Percentiles rank a stretch among this genome's conserved stretches.
phyloP scores from a whole-genome alignment of 768 basidiomycete genomes.

The Agaricus blazei region DNA sequence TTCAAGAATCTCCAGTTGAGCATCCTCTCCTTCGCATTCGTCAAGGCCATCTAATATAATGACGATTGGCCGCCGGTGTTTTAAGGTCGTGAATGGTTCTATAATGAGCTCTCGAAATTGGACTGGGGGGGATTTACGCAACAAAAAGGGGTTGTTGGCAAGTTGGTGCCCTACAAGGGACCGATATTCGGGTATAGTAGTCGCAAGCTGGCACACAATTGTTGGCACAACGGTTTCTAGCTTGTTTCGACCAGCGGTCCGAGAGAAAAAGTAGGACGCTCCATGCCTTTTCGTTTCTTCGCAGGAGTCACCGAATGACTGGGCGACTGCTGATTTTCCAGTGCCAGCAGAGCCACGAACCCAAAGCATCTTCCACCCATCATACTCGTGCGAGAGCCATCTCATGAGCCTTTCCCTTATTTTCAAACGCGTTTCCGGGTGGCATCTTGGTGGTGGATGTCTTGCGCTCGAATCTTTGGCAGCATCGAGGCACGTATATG shows the following conservation, averaged over 20 bases:
- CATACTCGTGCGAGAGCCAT: neutral
- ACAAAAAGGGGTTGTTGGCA: neutral
- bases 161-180: neutral
- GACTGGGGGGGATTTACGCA: neutral
- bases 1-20: neutral
- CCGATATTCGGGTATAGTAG: neutral
- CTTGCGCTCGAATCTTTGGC: neutral
- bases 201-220: too few species aligned
- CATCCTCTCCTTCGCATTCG: neutral
- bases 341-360: conserved; percentile 5
- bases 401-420: neutral
- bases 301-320: too few species aligned
- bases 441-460: neutral
- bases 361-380: neutral
- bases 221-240: neutral
- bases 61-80: neutral
- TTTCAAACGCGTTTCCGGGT: neutral
- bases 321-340: too few species aligned
- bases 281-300: too few species aligned
- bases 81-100: neutral
- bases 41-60: neutral
- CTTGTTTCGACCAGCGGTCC: neutral
- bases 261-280: too few species aligned
- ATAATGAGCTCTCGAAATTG: neutral
- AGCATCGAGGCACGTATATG: neutral